These are phyloP conservation scores for Salvia hispanica DNA, from an alignment of 257 asterid genomes.

Conservation along the genomic window DNA sequence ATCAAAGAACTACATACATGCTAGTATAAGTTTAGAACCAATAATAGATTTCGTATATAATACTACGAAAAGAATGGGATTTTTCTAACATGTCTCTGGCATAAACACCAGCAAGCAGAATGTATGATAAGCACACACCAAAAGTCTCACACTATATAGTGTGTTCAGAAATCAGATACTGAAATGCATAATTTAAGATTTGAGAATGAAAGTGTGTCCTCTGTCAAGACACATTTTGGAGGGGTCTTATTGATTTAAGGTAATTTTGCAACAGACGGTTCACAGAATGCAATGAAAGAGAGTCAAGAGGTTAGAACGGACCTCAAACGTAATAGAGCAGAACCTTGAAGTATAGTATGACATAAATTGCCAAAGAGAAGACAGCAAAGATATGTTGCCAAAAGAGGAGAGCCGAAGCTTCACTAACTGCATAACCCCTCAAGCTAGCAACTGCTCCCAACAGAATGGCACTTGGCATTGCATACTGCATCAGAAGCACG, in stretches of 20 bases:
- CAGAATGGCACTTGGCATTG: constrained; percentile 86
- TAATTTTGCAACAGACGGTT: neutral
- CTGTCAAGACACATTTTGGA: neutral
- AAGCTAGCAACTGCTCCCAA: constrained; percentile 91
- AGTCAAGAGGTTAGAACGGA: constrained; percentile 24
- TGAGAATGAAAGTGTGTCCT: neutral
- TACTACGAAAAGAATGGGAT: neutral
- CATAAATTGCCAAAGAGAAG: constrained; percentile 64
- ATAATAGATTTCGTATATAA: too few relatives aligned
- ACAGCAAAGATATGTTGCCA: constrained; percentile 86
- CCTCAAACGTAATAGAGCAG: constrained; percentile 50
- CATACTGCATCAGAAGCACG: constrained; percentile 85
- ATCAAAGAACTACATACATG: too few relatives aligned
- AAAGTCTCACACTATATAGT: too few relatives aligned
- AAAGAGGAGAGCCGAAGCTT: constrained; percentile 89
- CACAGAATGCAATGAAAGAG: neutral
- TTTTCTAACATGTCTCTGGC: neutral
- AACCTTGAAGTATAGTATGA: constrained; percentile 65
- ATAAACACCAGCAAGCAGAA: neutral
- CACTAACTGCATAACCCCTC: constrained; percentile 83
- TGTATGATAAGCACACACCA: neutral
- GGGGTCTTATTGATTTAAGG: neutral
- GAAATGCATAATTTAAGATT: neutral
- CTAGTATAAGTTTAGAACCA: neutral
- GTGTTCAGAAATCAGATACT: constrained; percentile 4